A percentile compares a stretch with the other conserved stretches of the same genome.
Conservation (phyloP, 1,284 basidiomycete species). For the Volvariella surrecta region DNA sequence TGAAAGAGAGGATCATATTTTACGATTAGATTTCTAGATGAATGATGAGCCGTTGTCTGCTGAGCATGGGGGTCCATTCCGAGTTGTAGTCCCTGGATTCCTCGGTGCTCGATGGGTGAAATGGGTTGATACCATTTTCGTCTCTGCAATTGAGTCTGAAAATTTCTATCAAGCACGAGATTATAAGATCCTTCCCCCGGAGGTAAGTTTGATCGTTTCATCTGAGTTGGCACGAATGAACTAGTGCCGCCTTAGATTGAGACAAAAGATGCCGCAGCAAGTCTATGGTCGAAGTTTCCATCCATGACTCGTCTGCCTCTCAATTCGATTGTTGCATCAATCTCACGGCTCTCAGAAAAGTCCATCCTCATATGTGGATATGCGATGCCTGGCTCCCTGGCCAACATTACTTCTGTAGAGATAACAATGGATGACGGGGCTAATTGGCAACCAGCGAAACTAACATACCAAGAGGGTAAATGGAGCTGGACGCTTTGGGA, state of each 20-base stretch:
- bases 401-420: constrained; percentile 40
- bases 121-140: constrained; percentile 58
- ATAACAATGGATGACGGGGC: constrained; percentile 42
- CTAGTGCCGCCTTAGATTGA: constrained; percentile 29
- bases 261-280: constrained; percentile 30
- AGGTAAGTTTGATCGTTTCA: constrained; percentile 25
- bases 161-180: constrained; percentile 65
- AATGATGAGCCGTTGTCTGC: constrained; percentile 51
- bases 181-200: constrained; percentile 56
- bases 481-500: constrained; percentile 74
- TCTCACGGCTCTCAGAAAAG: constrained; percentile 21
- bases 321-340: constrained; percentile 50
- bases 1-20: background rate
- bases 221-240: background rate
- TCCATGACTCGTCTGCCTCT: constrained; percentile 52
- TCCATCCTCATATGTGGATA: constrained; percentile 48
- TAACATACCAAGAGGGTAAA: constrained; percentile 52
- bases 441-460: constrained; percentile 40
- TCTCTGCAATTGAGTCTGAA: constrained; percentile 45
- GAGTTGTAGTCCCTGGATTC: constrained; percentile 62
- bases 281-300: constrained; percentile 36
- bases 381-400: constrained; percentile 37
- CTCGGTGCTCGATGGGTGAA: constrained; percentile 74
- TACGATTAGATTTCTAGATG: constrained; percentile 36
- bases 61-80: constrained; percentile 64